A percentile compares a stretch with the other conserved stretches of the same genome.
Conservation (phyloP, 2,329 filamentous ascomycete genomes). For the Colletotrichum sp. region DNA sequence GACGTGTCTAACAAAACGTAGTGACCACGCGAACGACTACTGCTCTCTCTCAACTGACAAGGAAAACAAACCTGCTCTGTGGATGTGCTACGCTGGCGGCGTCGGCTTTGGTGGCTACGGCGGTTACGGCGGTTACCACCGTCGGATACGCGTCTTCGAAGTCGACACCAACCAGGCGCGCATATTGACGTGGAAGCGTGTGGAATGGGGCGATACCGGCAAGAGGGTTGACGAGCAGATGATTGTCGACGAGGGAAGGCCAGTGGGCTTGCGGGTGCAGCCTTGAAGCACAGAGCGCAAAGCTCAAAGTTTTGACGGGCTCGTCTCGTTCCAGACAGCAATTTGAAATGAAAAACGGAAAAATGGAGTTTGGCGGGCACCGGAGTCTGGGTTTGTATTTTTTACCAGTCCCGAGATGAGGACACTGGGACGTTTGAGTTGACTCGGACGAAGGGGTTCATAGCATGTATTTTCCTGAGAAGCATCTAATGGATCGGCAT, state of each 20-base stretch:
- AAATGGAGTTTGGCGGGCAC: conserved; percentile 9
- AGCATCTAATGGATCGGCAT: background rate
- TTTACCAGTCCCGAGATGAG: background rate
- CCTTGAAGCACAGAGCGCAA: background rate
- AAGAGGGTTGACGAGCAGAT: conserved; percentile 67
- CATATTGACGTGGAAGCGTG: conserved; percentile 89
- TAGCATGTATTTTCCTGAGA: conserved; percentile 1
- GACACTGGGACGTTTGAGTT: background rate
- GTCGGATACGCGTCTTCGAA: conserved; percentile 87
- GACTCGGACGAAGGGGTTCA: background rate
- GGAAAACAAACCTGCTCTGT: conserved; percentile 70
- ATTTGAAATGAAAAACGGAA: background rate
- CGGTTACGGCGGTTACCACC: conserved; percentile 84
- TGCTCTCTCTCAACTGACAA: conserved; percentile 73
- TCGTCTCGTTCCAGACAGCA: background rate
- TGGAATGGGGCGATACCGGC: conserved; percentile 68
- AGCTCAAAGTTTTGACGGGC: background rate
- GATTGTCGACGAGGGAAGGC: conserved; percentile 66
- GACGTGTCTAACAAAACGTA: conserved; percentile 30
- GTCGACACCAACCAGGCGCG: conserved; percentile 90
- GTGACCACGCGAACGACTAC: conserved; percentile 96
- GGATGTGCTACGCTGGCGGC: conserved; percentile 98
- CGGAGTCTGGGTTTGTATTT: conserved; percentile 5
- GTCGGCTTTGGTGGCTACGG: conserved; percentile 94
- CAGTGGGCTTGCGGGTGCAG: conserved; percentile 26